Percentiles rank a stretch among this genome's conserved stretches.
These are phyloP conservation scores for Pelargonium citronellum DNA, from an alignment of 441 rosid genomes.

Conservation along the genomic window DNA sequence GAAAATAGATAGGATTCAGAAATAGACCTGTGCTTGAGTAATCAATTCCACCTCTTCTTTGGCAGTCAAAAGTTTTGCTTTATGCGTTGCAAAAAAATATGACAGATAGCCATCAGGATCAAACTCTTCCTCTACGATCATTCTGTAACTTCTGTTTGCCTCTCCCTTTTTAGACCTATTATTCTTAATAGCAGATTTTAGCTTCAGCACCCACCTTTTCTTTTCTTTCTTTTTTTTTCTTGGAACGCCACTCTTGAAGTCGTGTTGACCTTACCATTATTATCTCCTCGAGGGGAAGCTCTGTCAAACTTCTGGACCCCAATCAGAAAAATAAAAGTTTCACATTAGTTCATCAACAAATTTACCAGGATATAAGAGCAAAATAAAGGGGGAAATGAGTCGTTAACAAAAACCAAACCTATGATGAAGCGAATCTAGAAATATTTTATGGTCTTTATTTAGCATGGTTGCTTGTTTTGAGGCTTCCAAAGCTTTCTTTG, in stretches of 20 bases:
- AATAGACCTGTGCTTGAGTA: constrained; percentile 60
- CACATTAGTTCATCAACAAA: constrained; percentile 14
- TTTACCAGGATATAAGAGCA: constrained; percentile 9
- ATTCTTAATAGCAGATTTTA: constrained; percentile 32
- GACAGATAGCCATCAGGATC: constrained; percentile 58
- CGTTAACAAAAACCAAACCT: constrained; percentile 40
- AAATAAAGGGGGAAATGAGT: constrained; percentile 15
- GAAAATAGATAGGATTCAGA: constrained; percentile 15
- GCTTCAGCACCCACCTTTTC: constrained; percentile 44
- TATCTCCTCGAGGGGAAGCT: constrained; percentile 34
- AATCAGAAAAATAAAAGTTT: constrained; percentile 20
- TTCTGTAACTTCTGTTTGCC: constrained; percentile 30
- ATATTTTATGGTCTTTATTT: constrained; percentile 28
- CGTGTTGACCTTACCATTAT: constrained; percentile 59
- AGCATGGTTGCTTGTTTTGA: constrained; percentile 59
- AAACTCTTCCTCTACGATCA: constrained; percentile 28
- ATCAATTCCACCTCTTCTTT: constrained; percentile 65
- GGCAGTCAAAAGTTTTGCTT: constrained; percentile 67
- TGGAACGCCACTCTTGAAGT: constrained; percentile 51
- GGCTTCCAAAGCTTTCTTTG: constrained; percentile 67
- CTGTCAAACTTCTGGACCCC: constrained; percentile 36
- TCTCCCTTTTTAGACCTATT: constrained; percentile 32
- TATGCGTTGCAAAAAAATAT: constrained; percentile 68
- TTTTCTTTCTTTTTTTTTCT: too few species aligned
- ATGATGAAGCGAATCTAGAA: constrained; percentile 29